These are phyloP conservation scores for Phalaenopsis aphrodite DNA, from an alignment of 106 monocot species.

Conservation along the genomic window DNA sequence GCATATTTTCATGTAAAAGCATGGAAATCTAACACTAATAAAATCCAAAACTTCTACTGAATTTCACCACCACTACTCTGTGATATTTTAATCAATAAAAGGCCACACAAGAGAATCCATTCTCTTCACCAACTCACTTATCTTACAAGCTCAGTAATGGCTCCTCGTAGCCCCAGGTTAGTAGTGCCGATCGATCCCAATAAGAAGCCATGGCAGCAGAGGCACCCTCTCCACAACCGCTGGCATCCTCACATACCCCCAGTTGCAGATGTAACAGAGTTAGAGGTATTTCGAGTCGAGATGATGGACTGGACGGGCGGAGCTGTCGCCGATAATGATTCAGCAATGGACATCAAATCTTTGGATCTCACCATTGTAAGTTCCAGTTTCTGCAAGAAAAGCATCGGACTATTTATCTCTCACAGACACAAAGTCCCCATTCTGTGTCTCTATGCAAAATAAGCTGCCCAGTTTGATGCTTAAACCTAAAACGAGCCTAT, in stretches of 20 bases:
- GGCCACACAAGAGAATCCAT: too few species aligned
- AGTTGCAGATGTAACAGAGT: constrained; percentile 46
- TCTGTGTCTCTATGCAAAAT: too few species aligned
- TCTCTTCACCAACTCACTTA: too few species aligned
- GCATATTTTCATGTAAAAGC: too few species aligned
- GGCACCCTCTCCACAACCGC: constrained; percentile 61
- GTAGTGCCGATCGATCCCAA: constrained; percentile 64
- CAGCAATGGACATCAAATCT: constrained; percentile 58
- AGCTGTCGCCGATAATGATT: constrained; percentile 41
- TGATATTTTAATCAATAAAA: too few species aligned
- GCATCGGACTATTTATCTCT: too few species aligned
- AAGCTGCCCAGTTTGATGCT: too few species aligned
- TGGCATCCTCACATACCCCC: constrained; percentile 85
- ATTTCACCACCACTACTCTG: background rate
- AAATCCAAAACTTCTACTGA: background rate
- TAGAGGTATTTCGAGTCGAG: constrained; percentile 69
- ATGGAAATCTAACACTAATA: background rate
- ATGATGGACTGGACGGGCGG: constrained; percentile 83
- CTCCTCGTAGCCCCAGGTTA: constrained; percentile 56
- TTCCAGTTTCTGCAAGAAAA: background rate
- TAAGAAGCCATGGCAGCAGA: constrained; percentile 75
- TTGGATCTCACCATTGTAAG: constrained; percentile 64
- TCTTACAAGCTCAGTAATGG: constrained; percentile 24
- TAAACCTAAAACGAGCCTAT: too few species aligned
- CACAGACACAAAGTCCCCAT: too few species aligned